Base-by-base conservation (phyloP, 1,284 basidiomycete species). In the Irpex lacteus region DNA sequence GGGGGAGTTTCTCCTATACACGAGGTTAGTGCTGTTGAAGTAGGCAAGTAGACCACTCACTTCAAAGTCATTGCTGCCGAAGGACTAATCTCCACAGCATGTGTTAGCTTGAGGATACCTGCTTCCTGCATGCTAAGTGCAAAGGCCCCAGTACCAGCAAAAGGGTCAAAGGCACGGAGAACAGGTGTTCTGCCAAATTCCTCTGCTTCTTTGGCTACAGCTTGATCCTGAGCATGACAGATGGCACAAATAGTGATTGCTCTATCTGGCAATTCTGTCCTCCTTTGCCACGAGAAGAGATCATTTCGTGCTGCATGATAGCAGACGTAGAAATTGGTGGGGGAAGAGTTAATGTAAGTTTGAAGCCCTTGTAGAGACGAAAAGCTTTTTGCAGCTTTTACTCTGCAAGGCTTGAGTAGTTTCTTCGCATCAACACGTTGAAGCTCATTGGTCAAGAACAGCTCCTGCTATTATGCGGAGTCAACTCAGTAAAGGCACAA, bases 81-180 rank as follows among this genome's bases (percentile, higher is more conserved):
- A 0, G 89, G 88, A 40, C 82, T 78, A 34, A 90, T 86, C 68
- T 92, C 90, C 44, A 91, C 74, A 0, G 87, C 82, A 77, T 90
- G 85, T 0, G 84, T 86, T 2, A 89, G 71, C 65, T 84, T 80
- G 60, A 91, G 68, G 57, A 80, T 82, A 0, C 82, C 78, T 3
- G 80, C 77, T 38, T 82, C 76, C 19, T 82, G 80, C 73, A 91
- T 74, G 0, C 84, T 88, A 21, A 82, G 72, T 53, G 81, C 82
- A 69, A 92, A 89, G 8, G 88, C 85, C 11, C 88, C 88, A 4
- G 82, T 81, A 5, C 90, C 90, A 11, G 79, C 83, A 68, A 90
- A 92, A 0, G 88, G 76, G 73, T 92, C 90, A 26, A 92, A 76
- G 0, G 81, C 77, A 1, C 77, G 73, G 19, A 89, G 69, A 0